Percentiles rank a stretch among this genome's conserved stretches.
Conservation (phyloP, 176 grass and related monocot species). For the Ensete ventricosum region DNA sequence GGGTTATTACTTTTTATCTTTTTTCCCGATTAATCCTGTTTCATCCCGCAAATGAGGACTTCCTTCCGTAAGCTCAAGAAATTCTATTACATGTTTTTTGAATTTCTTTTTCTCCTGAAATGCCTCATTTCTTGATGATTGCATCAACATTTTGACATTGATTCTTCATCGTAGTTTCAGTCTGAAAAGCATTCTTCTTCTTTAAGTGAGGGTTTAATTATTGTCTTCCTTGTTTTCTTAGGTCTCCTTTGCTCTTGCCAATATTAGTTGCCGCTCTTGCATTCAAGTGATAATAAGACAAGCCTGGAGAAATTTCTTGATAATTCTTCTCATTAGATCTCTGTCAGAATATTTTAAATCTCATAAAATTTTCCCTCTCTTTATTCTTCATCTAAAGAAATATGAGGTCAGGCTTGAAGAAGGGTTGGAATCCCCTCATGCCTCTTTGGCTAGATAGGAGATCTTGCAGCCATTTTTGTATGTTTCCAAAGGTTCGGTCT, state of each 20-base stretch:
- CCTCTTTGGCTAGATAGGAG: slow-evolving; percentile 60
- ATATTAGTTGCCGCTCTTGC: not conserved
- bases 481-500: slow-evolving; percentile 76
- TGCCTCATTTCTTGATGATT: too few species aligned
- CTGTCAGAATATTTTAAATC: not conserved
- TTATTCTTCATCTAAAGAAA: slow-evolving; percentile 33
- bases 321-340: not conserved
- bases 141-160: too few species aligned
- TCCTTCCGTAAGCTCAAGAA: not conserved
- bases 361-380: not conserved
- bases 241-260: not conserved
- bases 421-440: slow-evolving; percentile 83
- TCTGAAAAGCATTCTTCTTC: too few species aligned
- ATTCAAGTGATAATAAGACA: not conserved
- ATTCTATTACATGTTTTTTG: not conserved
- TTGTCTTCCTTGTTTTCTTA: not conserved
- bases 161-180: too few species aligned
- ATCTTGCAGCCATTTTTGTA: slow-evolving; percentile 57
- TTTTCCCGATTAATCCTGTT: too few species aligned
- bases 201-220: too few species aligned
- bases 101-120: not conserved
- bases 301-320: not conserved
- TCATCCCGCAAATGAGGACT: not conserved
- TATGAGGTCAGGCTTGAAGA: slow-evolving; percentile 79
- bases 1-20: not conserved